Conservation (phyloP, 352 stramenopile species). For the Pilasporangium apinafurcum region DNA sequence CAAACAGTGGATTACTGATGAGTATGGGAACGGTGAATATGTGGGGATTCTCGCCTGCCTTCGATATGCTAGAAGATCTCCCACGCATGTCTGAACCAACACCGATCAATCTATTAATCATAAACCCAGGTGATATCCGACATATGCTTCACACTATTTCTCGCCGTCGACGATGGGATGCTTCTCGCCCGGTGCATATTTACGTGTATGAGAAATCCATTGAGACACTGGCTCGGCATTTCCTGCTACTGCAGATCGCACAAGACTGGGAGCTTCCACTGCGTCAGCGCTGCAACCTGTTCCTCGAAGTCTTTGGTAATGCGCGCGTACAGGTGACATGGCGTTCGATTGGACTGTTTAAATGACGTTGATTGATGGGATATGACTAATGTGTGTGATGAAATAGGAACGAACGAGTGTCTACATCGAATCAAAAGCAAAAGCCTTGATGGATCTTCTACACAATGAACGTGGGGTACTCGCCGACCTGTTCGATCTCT, state of each 20-base stretch:
- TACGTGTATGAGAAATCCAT: conserved; percentile 85
- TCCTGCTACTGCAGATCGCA: conserved; percentile 86
- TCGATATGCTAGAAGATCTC: conserved; percentile 41
- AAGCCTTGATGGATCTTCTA: conserved; percentile 63
- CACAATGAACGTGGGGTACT: conserved; percentile 60
- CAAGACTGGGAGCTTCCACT: conserved; percentile 86
- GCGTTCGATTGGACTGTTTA: neutral
- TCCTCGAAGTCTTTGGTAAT: conserved; percentile 94
- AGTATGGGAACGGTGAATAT: conserved; percentile 79
- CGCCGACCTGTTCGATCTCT: conserved; percentile 69
- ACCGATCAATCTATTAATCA: conserved; percentile 52
- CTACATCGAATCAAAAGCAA: conserved; percentile 79
- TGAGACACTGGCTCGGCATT: conserved; percentile 83
- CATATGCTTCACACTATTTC: conserved; percentile 60
- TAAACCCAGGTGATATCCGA: conserved; percentile 70
- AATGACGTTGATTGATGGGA: too few species aligned
- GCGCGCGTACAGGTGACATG: conserved; percentile 60
- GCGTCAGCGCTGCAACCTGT: conserved; percentile 82
- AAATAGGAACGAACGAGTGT: conserved; percentile 63
- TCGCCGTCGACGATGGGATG: conserved; percentile 26
- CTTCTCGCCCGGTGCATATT: conserved; percentile 59
- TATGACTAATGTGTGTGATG: neutral
- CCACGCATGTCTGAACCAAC: neutral
- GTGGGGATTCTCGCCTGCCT: conserved; percentile 81
- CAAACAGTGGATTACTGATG: too few species aligned